A percentile compares a stretch with the other conserved stretches of the same genome.
Evolutionary conservation across 176 grass and related monocot genomes (phyloP).

Genomic region (Pharus latifolius): DNA sequence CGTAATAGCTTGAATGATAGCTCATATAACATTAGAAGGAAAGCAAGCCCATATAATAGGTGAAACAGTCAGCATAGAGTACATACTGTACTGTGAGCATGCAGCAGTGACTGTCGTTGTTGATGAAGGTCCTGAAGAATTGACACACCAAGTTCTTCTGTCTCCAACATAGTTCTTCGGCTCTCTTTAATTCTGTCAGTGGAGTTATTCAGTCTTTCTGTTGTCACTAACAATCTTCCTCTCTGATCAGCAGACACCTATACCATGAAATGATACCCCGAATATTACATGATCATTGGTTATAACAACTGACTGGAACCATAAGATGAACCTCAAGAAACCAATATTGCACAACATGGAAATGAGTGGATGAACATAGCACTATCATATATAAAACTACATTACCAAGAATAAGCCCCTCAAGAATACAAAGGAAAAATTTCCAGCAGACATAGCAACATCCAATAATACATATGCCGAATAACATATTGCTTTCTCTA

Average conservation of each 20-base stretch:
- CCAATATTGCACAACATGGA: not conserved
- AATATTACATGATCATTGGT: constrained; percentile 11
- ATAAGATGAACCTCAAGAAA: not conserved
- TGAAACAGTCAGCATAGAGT: not conserved
- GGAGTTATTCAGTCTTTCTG: constrained; percentile 77
- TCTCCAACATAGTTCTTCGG: constrained; percentile 68
- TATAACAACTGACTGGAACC: constrained; percentile 1
- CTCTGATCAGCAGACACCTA: constrained; percentile 89
- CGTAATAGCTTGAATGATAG: not conserved
- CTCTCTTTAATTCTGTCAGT: constrained; percentile 72
- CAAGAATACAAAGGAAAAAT: not conserved
- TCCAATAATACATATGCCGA: not conserved
- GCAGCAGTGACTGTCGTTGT: constrained; percentile 88
- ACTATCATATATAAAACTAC: not conserved
- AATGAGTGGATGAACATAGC: not conserved
- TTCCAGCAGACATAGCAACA: not conserved
- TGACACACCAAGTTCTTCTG: constrained; percentile 76
- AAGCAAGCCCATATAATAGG: not conserved
- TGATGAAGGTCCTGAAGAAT: constrained; percentile 93
- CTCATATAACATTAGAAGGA: not conserved
- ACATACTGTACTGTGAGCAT: constrained; percentile 78
- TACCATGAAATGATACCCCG: not conserved
- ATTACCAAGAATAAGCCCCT: not conserved
- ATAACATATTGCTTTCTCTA: not conserved
- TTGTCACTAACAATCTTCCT: constrained; percentile 76